Percentiles rank a stretch among this genome's conserved stretches.
phyloP scores from a whole-genome alignment of 345 rosid species.

The Litchi chinensis region DNA sequence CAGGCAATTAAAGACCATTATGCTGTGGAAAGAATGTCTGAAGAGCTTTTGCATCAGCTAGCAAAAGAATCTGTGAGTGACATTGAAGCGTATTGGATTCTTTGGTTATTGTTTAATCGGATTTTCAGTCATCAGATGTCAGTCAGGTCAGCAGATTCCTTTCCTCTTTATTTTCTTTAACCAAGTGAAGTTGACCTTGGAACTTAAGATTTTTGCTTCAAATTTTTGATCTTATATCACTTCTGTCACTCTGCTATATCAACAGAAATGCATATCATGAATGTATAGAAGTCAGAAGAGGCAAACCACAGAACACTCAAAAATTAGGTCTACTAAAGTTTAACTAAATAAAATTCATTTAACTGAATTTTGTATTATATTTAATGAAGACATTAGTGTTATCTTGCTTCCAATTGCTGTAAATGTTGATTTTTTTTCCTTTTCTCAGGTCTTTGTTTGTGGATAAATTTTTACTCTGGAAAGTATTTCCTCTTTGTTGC shows the following conservation, averaged over 20 bases:
- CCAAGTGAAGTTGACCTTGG: neutral
- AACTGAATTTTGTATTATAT: neutral
- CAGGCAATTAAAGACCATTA: conserved; percentile 70
- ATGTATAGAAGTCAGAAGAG: neutral
- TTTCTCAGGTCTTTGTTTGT: conserved; percentile 71
- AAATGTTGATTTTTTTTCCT: conserved; percentile 5
- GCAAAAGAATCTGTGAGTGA: conserved; percentile 58
- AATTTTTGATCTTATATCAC: neutral
- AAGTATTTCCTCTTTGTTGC: conserved; percentile 86
- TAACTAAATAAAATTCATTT: neutral
- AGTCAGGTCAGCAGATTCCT: conserved; percentile 53
- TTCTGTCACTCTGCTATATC: neutral
- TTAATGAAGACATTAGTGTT: neutral
- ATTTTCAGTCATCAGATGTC: conserved; percentile 49
- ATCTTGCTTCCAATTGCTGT: conserved; percentile 14
- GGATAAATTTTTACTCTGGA: conserved; percentile 93
- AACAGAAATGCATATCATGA: neutral
- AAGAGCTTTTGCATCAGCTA: conserved; percentile 75
- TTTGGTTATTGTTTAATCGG: conserved; percentile 70
- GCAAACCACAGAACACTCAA: neutral
- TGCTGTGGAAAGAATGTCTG: conserved; percentile 82
- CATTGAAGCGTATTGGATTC: conserved; percentile 82
- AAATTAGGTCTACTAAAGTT: neutral
- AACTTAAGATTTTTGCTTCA: conserved; percentile 4
- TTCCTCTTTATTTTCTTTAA: conserved; percentile 11